These are phyloP conservation scores for Kuraishia molischiana DNA, from an alignment of 805 yeast species.

Conservation along the genomic window DNA sequence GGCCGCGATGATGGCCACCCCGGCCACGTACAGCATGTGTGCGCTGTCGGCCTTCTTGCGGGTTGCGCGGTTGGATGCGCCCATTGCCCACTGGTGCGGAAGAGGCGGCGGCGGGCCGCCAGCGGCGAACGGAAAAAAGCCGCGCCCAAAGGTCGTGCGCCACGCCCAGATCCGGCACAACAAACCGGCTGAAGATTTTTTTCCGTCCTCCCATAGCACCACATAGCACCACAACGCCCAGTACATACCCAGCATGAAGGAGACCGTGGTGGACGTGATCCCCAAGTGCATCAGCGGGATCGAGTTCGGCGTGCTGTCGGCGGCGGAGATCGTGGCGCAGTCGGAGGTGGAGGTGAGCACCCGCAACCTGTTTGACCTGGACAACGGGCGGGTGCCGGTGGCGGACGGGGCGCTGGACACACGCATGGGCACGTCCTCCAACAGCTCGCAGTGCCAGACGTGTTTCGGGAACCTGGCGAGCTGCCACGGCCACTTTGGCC, in stretches of 20 bases:
- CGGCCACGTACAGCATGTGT: conserved; percentile 5
- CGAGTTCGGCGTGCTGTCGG: conserved; percentile 88
- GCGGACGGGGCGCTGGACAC: conserved; percentile 83
- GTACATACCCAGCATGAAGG: conserved; percentile 19
- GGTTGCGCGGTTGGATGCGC: too few species aligned
- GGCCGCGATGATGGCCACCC: conserved; percentile 13
- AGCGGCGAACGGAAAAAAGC: too few species aligned
- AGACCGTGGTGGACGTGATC: conserved; percentile 58
- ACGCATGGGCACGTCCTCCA: conserved; percentile 89
- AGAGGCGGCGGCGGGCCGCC: too few species aligned
- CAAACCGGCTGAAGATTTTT: too few species aligned
- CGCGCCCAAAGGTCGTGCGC: too few species aligned
- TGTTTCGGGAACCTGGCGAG: conserved; percentile 89
- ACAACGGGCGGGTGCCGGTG: conserved; percentile 79
- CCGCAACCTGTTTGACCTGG: conserved; percentile 85
- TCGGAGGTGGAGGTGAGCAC: conserved; percentile 91
- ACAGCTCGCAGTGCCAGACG: conserved; percentile 76
- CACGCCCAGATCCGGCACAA: too few species aligned
- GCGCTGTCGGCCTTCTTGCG: too few species aligned
- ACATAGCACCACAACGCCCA: too few species aligned
- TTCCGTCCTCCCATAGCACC: too few species aligned
- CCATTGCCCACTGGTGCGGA: too few species aligned
- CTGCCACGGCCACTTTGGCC: conserved; percentile 99
- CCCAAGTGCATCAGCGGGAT: conserved; percentile 88
- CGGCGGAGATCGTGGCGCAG: conserved; percentile 85